phyloP scores from a whole-genome alignment of 371 early-diverging fungal species.

The Capillidium rhysosporum region DNA sequence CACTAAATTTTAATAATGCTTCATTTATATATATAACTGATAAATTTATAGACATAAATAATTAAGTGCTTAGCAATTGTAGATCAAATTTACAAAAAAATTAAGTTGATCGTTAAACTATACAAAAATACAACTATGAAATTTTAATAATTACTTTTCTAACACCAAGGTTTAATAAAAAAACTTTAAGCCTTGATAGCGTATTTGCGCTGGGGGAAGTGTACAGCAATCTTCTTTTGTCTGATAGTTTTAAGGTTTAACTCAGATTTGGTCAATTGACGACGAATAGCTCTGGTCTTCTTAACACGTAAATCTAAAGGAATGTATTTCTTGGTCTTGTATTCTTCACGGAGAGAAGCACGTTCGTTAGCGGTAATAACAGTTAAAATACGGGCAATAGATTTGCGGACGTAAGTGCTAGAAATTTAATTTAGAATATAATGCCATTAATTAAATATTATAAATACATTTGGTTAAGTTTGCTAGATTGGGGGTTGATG shows the following conservation, averaged over 20 bases:
- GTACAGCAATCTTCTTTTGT: conserved; percentile 43
- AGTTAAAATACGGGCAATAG: conserved; percentile 79
- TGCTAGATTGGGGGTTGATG: conserved; percentile 46
- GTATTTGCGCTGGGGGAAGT: conserved; percentile 73
- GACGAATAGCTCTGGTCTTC: conserved; percentile 93
- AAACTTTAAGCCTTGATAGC: conserved; percentile 59
- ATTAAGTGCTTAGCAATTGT: too few species aligned
- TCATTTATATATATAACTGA: too few species aligned
- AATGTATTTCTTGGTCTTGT: conserved; percentile 75
- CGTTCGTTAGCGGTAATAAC: conserved; percentile 81
- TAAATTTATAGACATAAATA: too few species aligned
- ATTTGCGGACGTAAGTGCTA: conserved; percentile 65
- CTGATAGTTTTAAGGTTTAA: conserved; percentile 17
- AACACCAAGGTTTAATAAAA: too few species aligned
- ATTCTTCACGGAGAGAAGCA: conserved; percentile 55
- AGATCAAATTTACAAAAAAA: too few species aligned
- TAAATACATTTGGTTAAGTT: conserved; percentile 63
- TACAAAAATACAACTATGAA: too few species aligned
- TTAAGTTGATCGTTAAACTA: too few species aligned
- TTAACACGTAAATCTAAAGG: conserved; percentile 86
- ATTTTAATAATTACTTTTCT: too few species aligned
- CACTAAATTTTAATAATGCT: too few species aligned
- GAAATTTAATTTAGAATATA: not conserved
- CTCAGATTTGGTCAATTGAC: conserved; percentile 59
- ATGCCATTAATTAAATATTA: not conserved